phyloP scores from a whole-genome alignment of 352 stramenopile species.

The Pythium biforme region DNA sequence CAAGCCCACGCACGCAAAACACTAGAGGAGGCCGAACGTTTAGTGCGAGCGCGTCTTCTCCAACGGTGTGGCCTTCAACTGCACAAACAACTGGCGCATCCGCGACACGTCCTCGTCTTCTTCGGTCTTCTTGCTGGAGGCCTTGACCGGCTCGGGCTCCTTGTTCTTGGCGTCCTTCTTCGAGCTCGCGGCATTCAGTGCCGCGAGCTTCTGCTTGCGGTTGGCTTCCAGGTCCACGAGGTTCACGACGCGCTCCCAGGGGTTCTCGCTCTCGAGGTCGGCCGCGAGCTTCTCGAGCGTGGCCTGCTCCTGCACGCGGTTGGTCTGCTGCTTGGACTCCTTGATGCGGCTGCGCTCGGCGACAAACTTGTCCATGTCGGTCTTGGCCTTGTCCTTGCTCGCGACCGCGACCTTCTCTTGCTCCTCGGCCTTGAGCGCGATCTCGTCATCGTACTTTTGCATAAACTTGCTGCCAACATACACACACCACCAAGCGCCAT shows the following conservation, averaged over 20 bases:
- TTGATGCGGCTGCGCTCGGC: conserved; percentile 82
- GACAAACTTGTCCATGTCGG: conserved; percentile 80
- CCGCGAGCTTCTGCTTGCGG: conserved; percentile 70
- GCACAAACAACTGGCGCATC: conserved; percentile 93
- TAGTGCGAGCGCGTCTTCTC: conserved; percentile 65
- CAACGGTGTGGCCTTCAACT: conserved; percentile 92
- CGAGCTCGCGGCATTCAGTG: conserved; percentile 36
- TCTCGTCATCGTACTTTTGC: conserved; percentile 65
- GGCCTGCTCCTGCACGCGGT: conserved; percentile 92
- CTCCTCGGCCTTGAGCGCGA: conserved; percentile 60
- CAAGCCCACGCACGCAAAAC: background rate
- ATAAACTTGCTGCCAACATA: conserved; percentile 58
- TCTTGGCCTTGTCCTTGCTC: conserved; percentile 68
- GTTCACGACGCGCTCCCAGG: conserved; percentile 92
- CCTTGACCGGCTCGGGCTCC: conserved; percentile 37
- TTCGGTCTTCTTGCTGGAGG: conserved; percentile 51
- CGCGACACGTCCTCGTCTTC: conserved; percentile 86
- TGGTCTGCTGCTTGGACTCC: conserved; percentile 90
- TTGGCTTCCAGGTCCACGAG: conserved; percentile 90
- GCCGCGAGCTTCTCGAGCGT: conserved; percentile 94
- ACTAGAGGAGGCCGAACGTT: background rate
- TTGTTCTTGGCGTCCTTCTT: conserved; percentile 49
- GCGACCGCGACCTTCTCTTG: conserved; percentile 73
- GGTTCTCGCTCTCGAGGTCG: conserved; percentile 94
- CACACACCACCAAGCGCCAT: background rate